Evolutionary conservation across 345 rosid species (phyloP).

Genomic region (Lumnitzera littorea): DNA sequence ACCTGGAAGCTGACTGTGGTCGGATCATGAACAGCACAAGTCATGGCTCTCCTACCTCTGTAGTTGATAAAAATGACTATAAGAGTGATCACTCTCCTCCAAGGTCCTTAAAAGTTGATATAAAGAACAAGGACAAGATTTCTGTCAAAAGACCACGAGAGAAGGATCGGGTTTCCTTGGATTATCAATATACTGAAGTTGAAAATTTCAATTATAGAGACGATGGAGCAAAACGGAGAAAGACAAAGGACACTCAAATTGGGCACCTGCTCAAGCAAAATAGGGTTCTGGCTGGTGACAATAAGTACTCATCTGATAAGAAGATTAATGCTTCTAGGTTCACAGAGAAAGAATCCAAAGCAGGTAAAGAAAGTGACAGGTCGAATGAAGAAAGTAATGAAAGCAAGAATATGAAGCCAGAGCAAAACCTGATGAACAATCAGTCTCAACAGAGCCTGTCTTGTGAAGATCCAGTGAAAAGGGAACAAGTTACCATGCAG

Average conservation of each 20-base stretch:
- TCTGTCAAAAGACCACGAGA: slow-evolving; percentile 35
- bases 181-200: slow-evolving; percentile 5
- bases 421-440: slow-evolving; percentile 26
- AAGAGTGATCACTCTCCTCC: slow-evolving; percentile 26
- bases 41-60: slow-evolving; percentile 33
- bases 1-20: slow-evolving; percentile 31
- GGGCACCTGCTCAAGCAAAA: slow-evolving; percentile 28
- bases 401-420: slow-evolving; percentile 28
- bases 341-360: slow-evolving; percentile 54
- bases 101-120: slow-evolving; percentile 24
- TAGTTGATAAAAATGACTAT: slow-evolving; percentile 34
- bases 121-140: slow-evolving; percentile 25
- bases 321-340: slow-evolving; percentile 41
- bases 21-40: slow-evolving; percentile 27
- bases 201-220: slow-evolving; percentile 30
- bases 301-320: slow-evolving; percentile 46
- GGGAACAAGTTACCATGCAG: slow-evolving; percentile 42
- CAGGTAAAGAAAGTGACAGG: slow-evolving; percentile 42
- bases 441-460: slow-evolving; percentile 34
- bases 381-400: slow-evolving; percentile 43
- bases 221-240: slow-evolving; percentile 38
- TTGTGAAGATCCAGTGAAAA: slow-evolving; percentile 39
- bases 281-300: slow-evolving; percentile 19
- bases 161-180: slow-evolving; percentile 38
- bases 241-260: slow-evolving; percentile 36